Conservation (phyloP, 768 basidiomycete genomes). For the Russula earlei region DNA sequence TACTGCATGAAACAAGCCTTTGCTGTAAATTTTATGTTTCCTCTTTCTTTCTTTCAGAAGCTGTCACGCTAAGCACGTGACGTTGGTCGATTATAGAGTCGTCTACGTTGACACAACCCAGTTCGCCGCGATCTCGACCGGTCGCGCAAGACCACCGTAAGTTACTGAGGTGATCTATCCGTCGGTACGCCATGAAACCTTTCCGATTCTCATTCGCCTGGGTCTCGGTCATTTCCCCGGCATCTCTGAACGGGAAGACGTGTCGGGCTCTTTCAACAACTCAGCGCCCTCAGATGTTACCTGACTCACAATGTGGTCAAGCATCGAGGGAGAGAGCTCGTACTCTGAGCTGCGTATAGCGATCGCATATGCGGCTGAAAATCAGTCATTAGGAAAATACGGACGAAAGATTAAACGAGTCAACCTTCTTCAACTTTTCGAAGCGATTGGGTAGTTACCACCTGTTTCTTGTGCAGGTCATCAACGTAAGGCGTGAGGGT, state of each 20-base stretch:
- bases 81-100: too few relatives aligned
- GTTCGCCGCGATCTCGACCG: too few relatives aligned
- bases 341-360: slow-evolving; percentile 66
- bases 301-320: slow-evolving; percentile 57
- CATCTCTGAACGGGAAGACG: background rate
- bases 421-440: slow-evolving; percentile 91
- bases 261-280: background rate
- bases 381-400: background rate
- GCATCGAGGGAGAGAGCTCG: slow-evolving; percentile 53
- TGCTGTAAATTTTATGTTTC: too few relatives aligned
- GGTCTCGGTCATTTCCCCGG: background rate
- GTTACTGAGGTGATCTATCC: background rate
- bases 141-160: too few relatives aligned
- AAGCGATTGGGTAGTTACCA: slow-evolving; percentile 77
- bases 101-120: too few relatives aligned
- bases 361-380: slow-evolving; percentile 63
- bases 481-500: slow-evolving; percentile 57
- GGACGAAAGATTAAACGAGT: slow-evolving; percentile 14
- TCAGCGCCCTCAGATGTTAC: slow-evolving; percentile 8
- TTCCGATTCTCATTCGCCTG: background rate
- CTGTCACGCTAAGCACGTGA: too few relatives aligned
- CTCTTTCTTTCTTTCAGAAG: too few relatives aligned
- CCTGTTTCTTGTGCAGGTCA: slow-evolving; percentile 80
- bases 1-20: too few relatives aligned
- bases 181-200: background rate